Conservation (phyloP, 768 basidiomycete genomes). For the Xerocomellus chrysenteron region DNA sequence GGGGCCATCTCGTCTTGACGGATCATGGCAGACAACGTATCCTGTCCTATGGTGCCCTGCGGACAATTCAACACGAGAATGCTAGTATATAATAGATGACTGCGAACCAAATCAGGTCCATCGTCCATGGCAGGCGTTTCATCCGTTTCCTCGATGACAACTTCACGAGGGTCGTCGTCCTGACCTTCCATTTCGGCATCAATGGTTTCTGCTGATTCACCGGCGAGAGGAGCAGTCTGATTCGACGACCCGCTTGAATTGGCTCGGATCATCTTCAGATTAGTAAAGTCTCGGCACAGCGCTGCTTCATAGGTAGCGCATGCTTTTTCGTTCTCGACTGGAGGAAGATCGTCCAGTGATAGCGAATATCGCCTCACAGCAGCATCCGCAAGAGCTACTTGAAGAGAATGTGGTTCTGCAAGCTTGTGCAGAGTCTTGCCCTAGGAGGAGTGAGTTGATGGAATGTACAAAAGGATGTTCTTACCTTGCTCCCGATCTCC, state of each 20-base stretch:
- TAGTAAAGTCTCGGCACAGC: constrained; percentile 55
- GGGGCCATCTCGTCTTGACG: constrained; percentile 68
- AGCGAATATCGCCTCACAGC: constrained; percentile 53
- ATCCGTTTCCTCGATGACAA: constrained; percentile 19
- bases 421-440: constrained; percentile 67
- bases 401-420: constrained; percentile 47
- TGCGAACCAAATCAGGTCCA: constrained; percentile 28
- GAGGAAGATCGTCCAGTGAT: constrained; percentile 54
- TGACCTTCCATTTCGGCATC: constrained; percentile 8
- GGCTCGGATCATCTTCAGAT: constrained; percentile 28
- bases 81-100: neutral
- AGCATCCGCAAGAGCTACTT: constrained; percentile 41
- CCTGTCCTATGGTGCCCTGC: constrained; percentile 71
- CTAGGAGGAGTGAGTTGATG: constrained; percentile 33
- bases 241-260: constrained; percentile 16
- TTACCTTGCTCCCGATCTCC: constrained; percentile 54
- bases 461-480: neutral
- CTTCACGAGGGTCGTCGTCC: constrained; percentile 19
- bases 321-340: constrained; percentile 47
- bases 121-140: constrained; percentile 8
- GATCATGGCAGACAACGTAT: constrained; percentile 71
- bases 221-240: constrained; percentile 4
- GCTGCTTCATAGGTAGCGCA: constrained; percentile 46
- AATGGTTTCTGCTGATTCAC: constrained; percentile 13
- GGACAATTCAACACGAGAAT: constrained; percentile 8